phyloP scores from a whole-genome alignment of 257 asterid species.

The Nicotiana tabacum region DNA sequence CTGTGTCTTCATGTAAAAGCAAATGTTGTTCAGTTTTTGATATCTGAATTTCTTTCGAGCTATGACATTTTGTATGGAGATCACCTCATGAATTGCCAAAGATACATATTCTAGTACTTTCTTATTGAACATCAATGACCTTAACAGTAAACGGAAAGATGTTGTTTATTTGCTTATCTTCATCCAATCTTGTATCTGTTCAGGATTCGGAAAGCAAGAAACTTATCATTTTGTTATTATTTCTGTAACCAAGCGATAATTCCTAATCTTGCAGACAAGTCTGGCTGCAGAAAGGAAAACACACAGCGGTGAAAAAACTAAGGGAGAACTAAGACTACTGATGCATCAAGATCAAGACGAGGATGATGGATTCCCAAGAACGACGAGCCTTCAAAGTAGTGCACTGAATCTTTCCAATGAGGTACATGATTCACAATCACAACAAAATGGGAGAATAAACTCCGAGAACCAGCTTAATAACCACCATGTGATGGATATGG shows the following conservation, averaged over 20 bases:
- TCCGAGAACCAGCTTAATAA: neutral
- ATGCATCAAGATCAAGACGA: neutral
- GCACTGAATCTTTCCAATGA: neutral
- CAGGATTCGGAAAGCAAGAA: too few relatives aligned
- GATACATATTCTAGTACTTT: neutral
- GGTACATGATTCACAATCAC: neutral
- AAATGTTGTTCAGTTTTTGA: neutral
- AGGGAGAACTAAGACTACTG: neutral
- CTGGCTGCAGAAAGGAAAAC: neutral
- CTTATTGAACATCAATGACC: neutral
- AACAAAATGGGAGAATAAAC: neutral
- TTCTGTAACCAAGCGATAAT: neutral
- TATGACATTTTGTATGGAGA: too few relatives aligned
- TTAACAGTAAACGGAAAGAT: too few relatives aligned
- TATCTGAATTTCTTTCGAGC: too few relatives aligned
- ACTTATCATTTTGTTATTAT: neutral
- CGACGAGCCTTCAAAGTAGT: neutral
- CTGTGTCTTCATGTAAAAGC: neutral
- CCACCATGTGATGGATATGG: constrained; percentile 12
- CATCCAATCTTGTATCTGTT: neutral
- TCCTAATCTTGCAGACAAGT: constrained; percentile 2
- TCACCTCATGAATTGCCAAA: too few relatives aligned
- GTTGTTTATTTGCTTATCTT: neutral
- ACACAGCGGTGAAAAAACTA: neutral
- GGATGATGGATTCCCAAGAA: neutral